Conservation (phyloP, 2,329 filamentous ascomycete species). For the Fusarium begoniae region DNA sequence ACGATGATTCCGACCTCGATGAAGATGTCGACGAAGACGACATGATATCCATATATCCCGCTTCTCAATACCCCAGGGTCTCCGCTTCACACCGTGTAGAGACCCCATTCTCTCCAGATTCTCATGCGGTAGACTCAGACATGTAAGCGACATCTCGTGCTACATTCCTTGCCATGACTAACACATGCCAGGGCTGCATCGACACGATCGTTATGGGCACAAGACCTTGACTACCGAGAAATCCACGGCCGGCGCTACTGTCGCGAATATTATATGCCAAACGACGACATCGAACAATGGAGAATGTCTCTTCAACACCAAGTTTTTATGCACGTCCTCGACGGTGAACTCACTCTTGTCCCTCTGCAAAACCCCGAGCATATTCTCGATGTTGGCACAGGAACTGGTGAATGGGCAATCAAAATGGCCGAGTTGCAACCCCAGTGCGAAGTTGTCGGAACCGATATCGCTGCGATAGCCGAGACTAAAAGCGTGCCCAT, state of each 20-base stretch:
- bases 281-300: conserved; percentile 72
- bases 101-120: conserved; percentile 47
- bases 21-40: conserved; percentile 47
- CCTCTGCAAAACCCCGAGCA: conserved; percentile 51
- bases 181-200: conserved; percentile 50
- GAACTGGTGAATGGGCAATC: conserved; percentile 62
- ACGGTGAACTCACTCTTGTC: conserved; percentile 56
- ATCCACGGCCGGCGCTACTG: conserved; percentile 73
- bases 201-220: conserved; percentile 59
- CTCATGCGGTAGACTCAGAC: conserved; percentile 39
- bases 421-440: conserved; percentile 64
- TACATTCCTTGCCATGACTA: not conserved
- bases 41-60: conserved; percentile 55
- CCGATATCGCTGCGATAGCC: conserved; percentile 65
- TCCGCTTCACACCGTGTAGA: conserved; percentile 49
- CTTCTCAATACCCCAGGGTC: conserved; percentile 52
- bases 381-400: conserved; percentile 67
- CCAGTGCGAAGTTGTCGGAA: conserved; percentile 65
- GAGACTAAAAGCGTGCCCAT: conserved; percentile 65
- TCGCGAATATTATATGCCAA: conserved; percentile 71
- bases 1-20: conserved; percentile 38
- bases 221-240: conserved; percentile 64
- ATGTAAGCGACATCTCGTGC: conserved; percentile 49
- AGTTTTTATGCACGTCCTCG: conserved; percentile 64
- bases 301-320: conserved; percentile 70